Evolutionary conservation across 352 stramenopile species (phyloP).

Genomic region (Aphanomyces astaci): DNA sequence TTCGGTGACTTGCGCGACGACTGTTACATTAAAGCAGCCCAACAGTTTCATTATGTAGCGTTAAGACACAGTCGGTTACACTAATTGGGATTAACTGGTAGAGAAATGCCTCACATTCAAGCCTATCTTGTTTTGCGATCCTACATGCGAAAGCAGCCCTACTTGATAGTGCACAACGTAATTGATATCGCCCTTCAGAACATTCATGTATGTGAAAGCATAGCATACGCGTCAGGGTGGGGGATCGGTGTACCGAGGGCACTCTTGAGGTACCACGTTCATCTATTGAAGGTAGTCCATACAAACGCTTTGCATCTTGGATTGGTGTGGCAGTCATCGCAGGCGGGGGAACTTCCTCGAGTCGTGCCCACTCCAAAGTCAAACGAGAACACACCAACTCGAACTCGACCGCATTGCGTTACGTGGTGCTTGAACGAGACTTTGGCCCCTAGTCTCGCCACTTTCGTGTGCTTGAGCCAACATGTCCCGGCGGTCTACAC

Average conservation of each 20-base stretch:
- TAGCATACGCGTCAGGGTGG: not conserved
- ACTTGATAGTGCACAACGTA: no score
- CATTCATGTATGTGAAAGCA: not conserved
- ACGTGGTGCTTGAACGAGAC: not conserved
- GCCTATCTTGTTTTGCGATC: no score
- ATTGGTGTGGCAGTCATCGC: not conserved
- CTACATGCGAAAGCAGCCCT: no score
- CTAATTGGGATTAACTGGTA: no score
- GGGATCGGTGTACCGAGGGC: not conserved
- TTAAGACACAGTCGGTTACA: no score
- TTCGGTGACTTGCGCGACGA: no score
- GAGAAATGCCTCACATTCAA: no score
- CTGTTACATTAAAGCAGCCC: no score
- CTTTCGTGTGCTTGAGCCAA: slow-evolving; percentile 10
- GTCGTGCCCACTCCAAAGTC: not conserved
- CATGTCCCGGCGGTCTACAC: slow-evolving; percentile 8
- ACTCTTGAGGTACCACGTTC: slow-evolving; percentile 20
- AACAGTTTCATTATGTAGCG: no score
- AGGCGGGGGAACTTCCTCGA: not conserved
- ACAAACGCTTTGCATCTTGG: slow-evolving; percentile 7
- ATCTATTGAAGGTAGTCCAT: slow-evolving; percentile 1
- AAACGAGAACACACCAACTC: not conserved
- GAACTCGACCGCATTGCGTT: not conserved
- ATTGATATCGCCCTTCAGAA: no score
- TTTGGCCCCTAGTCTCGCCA: not conserved